Conservation (phyloP, 768 basidiomycete genomes). For the Boletus bicolor region DNA sequence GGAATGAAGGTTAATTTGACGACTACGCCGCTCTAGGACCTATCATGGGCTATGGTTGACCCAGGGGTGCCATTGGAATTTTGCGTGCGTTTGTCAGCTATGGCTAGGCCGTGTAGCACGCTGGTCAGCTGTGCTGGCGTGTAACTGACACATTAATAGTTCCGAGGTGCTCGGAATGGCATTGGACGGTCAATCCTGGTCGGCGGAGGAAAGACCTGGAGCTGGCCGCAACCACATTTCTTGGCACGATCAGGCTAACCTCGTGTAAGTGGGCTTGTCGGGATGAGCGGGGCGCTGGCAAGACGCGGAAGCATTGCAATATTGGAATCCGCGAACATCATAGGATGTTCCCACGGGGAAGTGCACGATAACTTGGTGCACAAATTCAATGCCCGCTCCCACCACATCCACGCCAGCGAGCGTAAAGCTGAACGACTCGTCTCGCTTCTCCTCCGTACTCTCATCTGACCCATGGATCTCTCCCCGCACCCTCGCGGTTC, state of each 20-base stretch:
- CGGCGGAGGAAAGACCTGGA: too few relatives aligned
- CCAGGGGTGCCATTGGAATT: not conserved
- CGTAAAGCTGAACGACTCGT: not conserved
- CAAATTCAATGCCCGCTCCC: slow-evolving; percentile 41
- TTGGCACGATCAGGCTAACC: not conserved
- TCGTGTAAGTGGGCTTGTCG: slow-evolving; percentile 18
- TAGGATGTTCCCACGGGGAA: slow-evolving; percentile 30
- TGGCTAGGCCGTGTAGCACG: not conserved
- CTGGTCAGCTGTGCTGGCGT: not conserved
- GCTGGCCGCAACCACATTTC: not conserved
- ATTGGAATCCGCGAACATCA: slow-evolving; percentile 35
- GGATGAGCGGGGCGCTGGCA: slow-evolving; percentile 28
- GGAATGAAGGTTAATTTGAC: slow-evolving; percentile 23
- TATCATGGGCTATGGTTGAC: not conserved
- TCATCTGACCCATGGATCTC: slow-evolving; percentile 33
- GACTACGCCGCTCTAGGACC: slow-evolving; percentile 16
- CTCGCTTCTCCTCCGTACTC: slow-evolving; percentile 6
- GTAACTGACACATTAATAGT: not conserved
- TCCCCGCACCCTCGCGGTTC: slow-evolving; percentile 53
- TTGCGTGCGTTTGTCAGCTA: not conserved
- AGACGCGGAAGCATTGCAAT: slow-evolving; percentile 32
- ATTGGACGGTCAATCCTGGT: too few relatives aligned
- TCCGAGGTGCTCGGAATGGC: not conserved
- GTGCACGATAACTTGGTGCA: slow-evolving; percentile 38
- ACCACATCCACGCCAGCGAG: slow-evolving; percentile 34